Conservation (phyloP, 768 basidiomycete species). For the Lepiota venenata region DNA sequence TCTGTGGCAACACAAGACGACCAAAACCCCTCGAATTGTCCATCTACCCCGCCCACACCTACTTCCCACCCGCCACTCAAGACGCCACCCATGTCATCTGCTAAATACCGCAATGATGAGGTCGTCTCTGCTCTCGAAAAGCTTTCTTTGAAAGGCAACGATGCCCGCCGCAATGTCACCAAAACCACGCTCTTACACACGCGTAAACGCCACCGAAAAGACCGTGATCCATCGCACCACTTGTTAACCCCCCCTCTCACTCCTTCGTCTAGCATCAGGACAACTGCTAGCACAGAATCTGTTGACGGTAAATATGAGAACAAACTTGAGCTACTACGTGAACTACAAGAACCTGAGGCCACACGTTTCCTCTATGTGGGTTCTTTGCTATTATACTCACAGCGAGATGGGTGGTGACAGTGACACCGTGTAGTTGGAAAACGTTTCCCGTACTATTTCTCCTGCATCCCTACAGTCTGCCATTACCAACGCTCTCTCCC, state of each 20-base stretch:
- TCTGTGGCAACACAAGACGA: slow-evolving; percentile 22
- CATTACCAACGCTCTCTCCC: slow-evolving; percentile 22
- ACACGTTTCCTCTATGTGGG: slow-evolving; percentile 35
- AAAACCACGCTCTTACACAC: slow-evolving; percentile 15
- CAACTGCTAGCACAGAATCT: slow-evolving; percentile 32
- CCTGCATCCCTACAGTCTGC: slow-evolving; percentile 24
- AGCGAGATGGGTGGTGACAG: not conserved
- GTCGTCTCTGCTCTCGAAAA: slow-evolving; percentile 21
- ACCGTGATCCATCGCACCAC: slow-evolving; percentile 30
- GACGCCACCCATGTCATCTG: slow-evolving; percentile 8
- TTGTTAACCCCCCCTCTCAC: slow-evolving; percentile 70
- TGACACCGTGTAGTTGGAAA: slow-evolving; percentile 26
- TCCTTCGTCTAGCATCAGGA: slow-evolving; percentile 54
- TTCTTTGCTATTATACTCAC: not conserved
- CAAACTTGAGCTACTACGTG: slow-evolving; percentile 9
- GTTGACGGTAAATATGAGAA: slow-evolving; percentile 13
- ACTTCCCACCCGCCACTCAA: slow-evolving; percentile 13
- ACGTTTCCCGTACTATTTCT: slow-evolving; percentile 28
- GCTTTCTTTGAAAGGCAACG: slow-evolving; percentile 13
- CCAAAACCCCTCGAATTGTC: slow-evolving; percentile 25
- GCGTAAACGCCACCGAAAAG: slow-evolving; percentile 29
- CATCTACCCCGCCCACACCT: slow-evolving; percentile 28
- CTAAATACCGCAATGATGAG: slow-evolving; percentile 18
- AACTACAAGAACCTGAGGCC: slow-evolving; percentile 21
- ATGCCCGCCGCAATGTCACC: slow-evolving; percentile 1